Conservation (phyloP, 129 eudicot genomes). For the Escallonia herrerae region DNA sequence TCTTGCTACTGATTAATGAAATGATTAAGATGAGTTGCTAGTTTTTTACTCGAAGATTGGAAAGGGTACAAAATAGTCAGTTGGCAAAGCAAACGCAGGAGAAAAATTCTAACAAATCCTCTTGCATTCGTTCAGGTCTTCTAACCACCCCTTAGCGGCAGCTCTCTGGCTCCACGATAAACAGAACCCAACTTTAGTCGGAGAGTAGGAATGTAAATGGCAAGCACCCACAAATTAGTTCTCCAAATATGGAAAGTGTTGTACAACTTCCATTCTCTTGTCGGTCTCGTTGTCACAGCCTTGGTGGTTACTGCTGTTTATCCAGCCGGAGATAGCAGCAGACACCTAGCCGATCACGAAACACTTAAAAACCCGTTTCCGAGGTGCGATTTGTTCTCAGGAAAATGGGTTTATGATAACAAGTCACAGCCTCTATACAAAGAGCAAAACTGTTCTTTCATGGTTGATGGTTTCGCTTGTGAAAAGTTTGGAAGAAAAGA, state of each 20-base stretch:
- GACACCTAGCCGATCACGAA: neutral
- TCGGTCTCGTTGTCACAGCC: neutral
- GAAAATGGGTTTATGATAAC: slow-evolving; percentile 33
- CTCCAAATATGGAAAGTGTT: neutral
- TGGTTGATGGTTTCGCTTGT: slow-evolving; percentile 30
- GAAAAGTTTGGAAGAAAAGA: slow-evolving; percentile 38
- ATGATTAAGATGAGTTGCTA: no score
- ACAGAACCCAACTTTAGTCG: neutral
- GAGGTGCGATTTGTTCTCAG: slow-evolving; percentile 29
- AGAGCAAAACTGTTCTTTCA: slow-evolving; percentile 18
- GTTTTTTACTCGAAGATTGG: no score
- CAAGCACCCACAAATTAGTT: neutral
- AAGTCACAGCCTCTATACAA: slow-evolving; percentile 34
- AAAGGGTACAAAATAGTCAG: no score
- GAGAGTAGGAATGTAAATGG: neutral
- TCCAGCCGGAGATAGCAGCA: neutral
- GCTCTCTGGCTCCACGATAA: neutral
- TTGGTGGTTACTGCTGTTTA: neutral
- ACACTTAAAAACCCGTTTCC: neutral
- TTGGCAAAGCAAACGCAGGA: no score
- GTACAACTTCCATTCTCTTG: slow-evolving; percentile 9
- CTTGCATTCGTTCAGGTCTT: neutral
- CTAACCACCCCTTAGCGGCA: neutral
- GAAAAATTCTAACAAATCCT: no score
- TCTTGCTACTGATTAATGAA: no score